Evolutionary conservation across 2,329 filamentous ascomycete species (phyloP).

Genomic region (Zasmidium cellare): DNA sequence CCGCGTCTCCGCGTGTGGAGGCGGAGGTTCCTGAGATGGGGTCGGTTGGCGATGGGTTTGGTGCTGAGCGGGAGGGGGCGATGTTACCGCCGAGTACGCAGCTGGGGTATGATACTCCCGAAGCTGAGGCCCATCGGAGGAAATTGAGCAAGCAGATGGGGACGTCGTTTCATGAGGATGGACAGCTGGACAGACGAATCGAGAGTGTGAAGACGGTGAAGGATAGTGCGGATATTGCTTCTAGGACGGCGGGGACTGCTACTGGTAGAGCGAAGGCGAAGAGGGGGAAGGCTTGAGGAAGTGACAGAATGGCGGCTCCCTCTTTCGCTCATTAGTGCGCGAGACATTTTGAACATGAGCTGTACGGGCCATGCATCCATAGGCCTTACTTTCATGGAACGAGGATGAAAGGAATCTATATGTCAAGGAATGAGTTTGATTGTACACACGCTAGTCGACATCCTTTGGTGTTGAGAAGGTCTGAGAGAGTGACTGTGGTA

Average conservation of each 20-base stretch:
- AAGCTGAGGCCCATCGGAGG: constrained; percentile 30
- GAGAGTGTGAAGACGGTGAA: constrained; percentile 33
- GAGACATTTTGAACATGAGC: too few species aligned
- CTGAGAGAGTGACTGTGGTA: too few species aligned
- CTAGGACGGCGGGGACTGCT: background rate
- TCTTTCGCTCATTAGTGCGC: too few species aligned
- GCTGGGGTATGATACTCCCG: constrained; percentile 36
- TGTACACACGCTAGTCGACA: too few species aligned
- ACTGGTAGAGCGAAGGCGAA: constrained; percentile 5
- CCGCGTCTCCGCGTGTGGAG: constrained; percentile 12
- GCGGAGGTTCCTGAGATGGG: constrained; percentile 10
- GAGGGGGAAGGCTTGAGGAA: constrained; percentile 1
- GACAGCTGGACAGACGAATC: constrained; percentile 23
- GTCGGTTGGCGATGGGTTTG: constrained; percentile 24
- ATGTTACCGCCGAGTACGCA: constrained; percentile 33
- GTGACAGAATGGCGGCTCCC: background rate
- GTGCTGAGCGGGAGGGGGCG: constrained; percentile 12
- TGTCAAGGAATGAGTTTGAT: too few species aligned
- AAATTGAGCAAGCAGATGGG: constrained; percentile 37
- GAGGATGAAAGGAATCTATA: too few species aligned
- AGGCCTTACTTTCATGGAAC: too few species aligned
- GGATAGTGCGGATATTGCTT: constrained; percentile 23
- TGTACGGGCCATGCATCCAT: too few species aligned
- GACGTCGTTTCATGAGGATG: constrained; percentile 25
- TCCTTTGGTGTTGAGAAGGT: too few species aligned